Percentiles rank a stretch among this genome's conserved stretches.
phyloP scores from a whole-genome alignment of 257 asterid genomes.

The Gynochthodes officinalis region DNA sequence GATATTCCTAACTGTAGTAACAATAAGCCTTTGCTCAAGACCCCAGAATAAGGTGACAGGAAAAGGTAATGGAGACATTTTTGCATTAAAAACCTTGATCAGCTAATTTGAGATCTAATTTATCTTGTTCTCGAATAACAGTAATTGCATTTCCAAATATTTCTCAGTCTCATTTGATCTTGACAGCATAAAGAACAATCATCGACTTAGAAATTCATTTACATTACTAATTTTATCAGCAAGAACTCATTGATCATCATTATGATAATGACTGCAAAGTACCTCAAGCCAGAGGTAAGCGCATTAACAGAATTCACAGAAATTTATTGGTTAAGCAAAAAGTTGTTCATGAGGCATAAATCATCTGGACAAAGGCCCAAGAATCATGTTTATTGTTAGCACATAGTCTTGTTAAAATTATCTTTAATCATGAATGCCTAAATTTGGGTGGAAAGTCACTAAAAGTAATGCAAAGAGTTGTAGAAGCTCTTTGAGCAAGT shows the following conservation, averaged over 20 bases:
- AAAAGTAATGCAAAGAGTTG: neutral
- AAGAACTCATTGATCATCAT: neutral
- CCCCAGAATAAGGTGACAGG: neutral
- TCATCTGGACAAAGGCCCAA: neutral
- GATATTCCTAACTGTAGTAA: neutral
- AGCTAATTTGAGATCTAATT: neutral
- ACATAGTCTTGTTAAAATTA: no score
- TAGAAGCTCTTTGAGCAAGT: neutral
- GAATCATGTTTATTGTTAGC: no score
- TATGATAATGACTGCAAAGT: neutral
- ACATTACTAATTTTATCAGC: neutral
- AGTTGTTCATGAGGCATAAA: neutral
- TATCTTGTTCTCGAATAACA: neutral
- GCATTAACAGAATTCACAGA: constrained; percentile 9
- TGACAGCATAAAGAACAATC: neutral
- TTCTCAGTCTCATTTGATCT: neutral
- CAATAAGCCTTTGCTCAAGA: neutral
- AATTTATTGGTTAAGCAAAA: neutral
- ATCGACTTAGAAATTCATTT: neutral
- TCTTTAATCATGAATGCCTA: neutral
- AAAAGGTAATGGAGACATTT: neutral
- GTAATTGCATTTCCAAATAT: neutral
- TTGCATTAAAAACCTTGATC: no score
- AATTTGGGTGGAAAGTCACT: neutral
- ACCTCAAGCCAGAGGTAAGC: neutral